phyloP scores from a whole-genome alignment of 352 stramenopile genomes.

The Phytophthora boehmeriae region DNA sequence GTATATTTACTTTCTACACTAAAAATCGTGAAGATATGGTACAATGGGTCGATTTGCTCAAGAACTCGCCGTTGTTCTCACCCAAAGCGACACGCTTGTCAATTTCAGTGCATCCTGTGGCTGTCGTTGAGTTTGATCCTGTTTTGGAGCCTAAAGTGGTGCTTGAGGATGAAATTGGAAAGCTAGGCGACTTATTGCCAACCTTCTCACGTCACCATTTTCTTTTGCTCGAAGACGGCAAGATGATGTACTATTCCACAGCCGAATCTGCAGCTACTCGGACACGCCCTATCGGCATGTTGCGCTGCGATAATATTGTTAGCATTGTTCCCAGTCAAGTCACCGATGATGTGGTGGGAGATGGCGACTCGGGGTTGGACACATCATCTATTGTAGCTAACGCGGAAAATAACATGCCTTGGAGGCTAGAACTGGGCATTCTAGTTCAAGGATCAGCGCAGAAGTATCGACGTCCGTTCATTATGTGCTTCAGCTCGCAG shows the following conservation, averaged over 20 bases:
- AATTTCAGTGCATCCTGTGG: slow-evolving; percentile 82
- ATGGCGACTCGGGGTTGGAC: slow-evolving; percentile 14
- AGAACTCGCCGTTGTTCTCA: slow-evolving; percentile 86
- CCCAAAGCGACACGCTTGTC: slow-evolving; percentile 57
- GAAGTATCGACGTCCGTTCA: slow-evolving; percentile 79
- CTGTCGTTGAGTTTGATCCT: slow-evolving; percentile 76
- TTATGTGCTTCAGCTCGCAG: slow-evolving; percentile 77
- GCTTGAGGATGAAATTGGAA: slow-evolving; percentile 71
- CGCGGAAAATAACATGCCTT: slow-evolving; percentile 70
- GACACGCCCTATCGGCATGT: slow-evolving; percentile 71
- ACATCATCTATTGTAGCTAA: slow-evolving; percentile 26
- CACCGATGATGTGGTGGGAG: slow-evolving; percentile 31
- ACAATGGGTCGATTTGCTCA: slow-evolving; percentile 88
- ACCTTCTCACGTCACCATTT: slow-evolving; percentile 76
- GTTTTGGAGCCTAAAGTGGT: slow-evolving; percentile 73
- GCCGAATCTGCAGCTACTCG: slow-evolving; percentile 56
- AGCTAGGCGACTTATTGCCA: slow-evolving; percentile 75
- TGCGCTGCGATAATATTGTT: slow-evolving; percentile 84
- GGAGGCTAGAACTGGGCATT: slow-evolving; percentile 75
- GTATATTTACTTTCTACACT: slow-evolving; percentile 89
- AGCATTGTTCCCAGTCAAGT: slow-evolving; percentile 78
- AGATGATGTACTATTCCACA: slow-evolving; percentile 82
- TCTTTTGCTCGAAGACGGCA: slow-evolving; percentile 79
- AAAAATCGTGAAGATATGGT: slow-evolving; percentile 77
- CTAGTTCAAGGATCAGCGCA: slow-evolving; percentile 56